Evolutionary conservation across 176 grass and related monocot genomes (phyloP), one percentile per base, ranked within the genome.

Genomic region (Tillandsia fasciculata): DNA sequence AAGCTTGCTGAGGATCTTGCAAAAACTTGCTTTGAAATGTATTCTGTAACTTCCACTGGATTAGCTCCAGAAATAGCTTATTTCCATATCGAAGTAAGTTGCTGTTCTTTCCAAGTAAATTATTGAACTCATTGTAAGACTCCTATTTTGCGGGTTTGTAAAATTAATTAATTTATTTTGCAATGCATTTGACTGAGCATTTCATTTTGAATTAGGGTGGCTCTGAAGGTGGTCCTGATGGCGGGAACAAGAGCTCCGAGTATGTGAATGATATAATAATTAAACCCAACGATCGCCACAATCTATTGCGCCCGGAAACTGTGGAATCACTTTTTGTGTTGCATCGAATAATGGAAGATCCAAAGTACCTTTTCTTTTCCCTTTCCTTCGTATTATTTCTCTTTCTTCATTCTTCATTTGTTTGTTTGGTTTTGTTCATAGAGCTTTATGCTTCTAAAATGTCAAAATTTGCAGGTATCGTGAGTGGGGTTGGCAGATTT

Each of bases 401-500:
- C 24, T 65, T 12, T 54, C 8, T 12, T 59, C 17, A 7, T 13
- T 24, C 24, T 24, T 24, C 24, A 24, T 24, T 24, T 24, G 24
- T 24, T 24, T 24, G 11, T 53, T 85, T 66, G 73, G 29, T 42
- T 42, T 42, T 42, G 33, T 42, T 42, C 33, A 42, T 42, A 42
- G 33, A 42, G 33, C 33, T 7, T 42, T 42, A 42, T 42, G 33
- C 33, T 42, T 6, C 33, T 42, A 7, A 42, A 42, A 42, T 42
- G 33, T 42, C 33, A 53, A 53, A 64, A 10, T 77, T 14, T 15
- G 78, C 84, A 97, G 94, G 80, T 97, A 97, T 63, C 88, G 94
- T 61, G 86, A 90, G 70, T 97, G 94, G 94, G 94, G 94, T 74
- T 97, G 94, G 94, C 88, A 87, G 51, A 97, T 97, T 54, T 97